Percentiles rank a stretch among this genome's conserved stretches.
Evolutionary conservation across 139 green algal species (phyloP).

Genomic region (Chlamydomonas eustigma): DNA sequence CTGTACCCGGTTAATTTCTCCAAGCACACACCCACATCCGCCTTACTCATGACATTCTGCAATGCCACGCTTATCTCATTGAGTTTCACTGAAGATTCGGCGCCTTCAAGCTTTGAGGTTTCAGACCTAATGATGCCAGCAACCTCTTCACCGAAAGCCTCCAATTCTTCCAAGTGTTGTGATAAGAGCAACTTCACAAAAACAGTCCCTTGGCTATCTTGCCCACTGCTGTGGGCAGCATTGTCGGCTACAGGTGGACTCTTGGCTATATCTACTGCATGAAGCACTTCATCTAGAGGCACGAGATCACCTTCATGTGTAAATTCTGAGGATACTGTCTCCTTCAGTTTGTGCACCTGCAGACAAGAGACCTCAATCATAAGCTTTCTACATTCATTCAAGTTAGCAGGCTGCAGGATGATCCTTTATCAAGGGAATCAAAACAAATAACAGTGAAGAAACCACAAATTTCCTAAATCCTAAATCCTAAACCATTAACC

Average conservation of each 20-base stretch:
- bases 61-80: neutral
- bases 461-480: neutral
- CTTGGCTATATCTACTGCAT: neutral
- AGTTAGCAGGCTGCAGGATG: neutral
- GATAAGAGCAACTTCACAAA: neutral
- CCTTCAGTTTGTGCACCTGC: neutral
- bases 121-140: neutral
- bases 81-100: neutral
- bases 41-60: neutral
- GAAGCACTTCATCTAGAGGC: neutral
- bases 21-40: neutral
- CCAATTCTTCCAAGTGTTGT: conserved; percentile 1
- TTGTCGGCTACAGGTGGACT: neutral
- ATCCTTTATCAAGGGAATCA: neutral
- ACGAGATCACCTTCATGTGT: neutral
- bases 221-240: neutral
- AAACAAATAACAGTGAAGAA: neutral
- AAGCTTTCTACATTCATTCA: neutral
- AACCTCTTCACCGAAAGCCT: neutral
- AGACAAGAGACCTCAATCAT: neutral
- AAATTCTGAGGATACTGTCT: neutral
- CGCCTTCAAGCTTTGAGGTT: neutral
- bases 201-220: neutral
- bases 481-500: too few relatives aligned
- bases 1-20: neutral